Base-by-base conservation (phyloP, 345 rosid species). In the Kandelia obovata region DNA sequence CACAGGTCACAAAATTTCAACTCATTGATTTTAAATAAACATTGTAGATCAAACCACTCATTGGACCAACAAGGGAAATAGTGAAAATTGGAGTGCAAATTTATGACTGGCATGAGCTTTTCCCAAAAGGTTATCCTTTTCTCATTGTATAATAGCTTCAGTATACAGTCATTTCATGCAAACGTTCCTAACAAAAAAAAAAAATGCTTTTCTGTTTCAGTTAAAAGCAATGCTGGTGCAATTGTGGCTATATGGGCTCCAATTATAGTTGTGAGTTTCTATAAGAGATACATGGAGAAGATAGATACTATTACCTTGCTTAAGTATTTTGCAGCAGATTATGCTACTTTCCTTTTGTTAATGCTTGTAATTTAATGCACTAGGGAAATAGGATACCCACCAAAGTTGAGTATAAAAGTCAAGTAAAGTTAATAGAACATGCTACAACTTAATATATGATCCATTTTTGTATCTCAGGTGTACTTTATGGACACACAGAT, bases 401-500 rank as follows among this genome's bases (percentile, higher is more conserved):
- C 49, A 39, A 39, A 39, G 46, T 16, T 39, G 46, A 39, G 15
- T 39, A 39, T 39, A 0, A 64, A 28, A 39, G 39, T 65, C 6
- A 35, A 65, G 46, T 26, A 25, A 52, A 66, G 49, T 43, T n/a
- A 55, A 66, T 53, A n/a, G 8, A 30, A 34, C 37, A 34, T 34
- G 37, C 1, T 34, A 34, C 37, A 34, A 10, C 7, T 34, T 34
- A 34, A 34, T 34, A 34, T 34, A 34, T 7, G 1, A 34, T 32
- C 35, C 35, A 32, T 32, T 43, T 46, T 46, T 20, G 61, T 59
- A 53, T 70, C 37, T 49, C 67, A 94, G 97, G 98, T 94, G 67
- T 94, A 94, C 77, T 94, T 94, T 77, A 94, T 94, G 98, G 98
- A 94, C 76, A 83, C 96, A 27, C 98, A 94, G 73, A 94, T 94